Evolutionary conservation across 2,329 filamentous ascomycete genomes (phyloP).

Genomic region (Geosmithia morbida): DNA sequence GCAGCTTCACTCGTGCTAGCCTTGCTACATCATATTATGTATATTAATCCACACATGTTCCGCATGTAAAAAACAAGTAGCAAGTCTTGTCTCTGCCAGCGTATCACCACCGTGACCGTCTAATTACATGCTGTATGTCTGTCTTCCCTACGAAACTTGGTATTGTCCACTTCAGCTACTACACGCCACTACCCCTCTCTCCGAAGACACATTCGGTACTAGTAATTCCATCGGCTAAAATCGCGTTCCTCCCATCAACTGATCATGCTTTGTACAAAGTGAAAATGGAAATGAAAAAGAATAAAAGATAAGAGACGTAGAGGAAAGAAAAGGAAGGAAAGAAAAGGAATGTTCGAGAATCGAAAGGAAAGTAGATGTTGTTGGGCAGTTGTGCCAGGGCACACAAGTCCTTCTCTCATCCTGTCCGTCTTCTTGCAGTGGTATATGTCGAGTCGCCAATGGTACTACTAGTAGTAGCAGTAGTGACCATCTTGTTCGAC

Average conservation of each 20-base stretch:
- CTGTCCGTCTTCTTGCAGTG: not conserved
- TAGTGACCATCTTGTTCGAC: not conserved
- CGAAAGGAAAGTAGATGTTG: not conserved
- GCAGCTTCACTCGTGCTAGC: not conserved
- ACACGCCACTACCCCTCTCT: not conserved
- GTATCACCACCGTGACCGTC: not conserved
- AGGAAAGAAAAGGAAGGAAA: not conserved
- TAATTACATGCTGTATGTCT: not conserved
- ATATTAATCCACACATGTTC: not conserved
- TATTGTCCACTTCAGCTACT: not conserved
- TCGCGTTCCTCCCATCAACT: slow-evolving; percentile 4
- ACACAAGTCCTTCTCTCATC: not conserved
- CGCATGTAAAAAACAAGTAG: not conserved
- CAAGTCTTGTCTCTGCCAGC: not conserved
- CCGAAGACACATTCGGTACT: not conserved
- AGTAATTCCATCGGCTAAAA: not conserved
- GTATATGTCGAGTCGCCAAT: no score
- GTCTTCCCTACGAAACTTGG: not conserved
- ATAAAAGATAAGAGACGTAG: slow-evolving; percentile 1
- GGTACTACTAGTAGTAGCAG: no score
- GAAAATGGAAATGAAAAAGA: slow-evolving; percentile 2
- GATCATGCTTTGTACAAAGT: slow-evolving; percentile 19
- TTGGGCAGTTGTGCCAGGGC: not conserved
- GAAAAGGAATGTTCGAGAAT: not conserved
- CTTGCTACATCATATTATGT: not conserved